phyloP scores from a whole-genome alignment of 139 green algal species.

The Haematococcus lacustris region DNA sequence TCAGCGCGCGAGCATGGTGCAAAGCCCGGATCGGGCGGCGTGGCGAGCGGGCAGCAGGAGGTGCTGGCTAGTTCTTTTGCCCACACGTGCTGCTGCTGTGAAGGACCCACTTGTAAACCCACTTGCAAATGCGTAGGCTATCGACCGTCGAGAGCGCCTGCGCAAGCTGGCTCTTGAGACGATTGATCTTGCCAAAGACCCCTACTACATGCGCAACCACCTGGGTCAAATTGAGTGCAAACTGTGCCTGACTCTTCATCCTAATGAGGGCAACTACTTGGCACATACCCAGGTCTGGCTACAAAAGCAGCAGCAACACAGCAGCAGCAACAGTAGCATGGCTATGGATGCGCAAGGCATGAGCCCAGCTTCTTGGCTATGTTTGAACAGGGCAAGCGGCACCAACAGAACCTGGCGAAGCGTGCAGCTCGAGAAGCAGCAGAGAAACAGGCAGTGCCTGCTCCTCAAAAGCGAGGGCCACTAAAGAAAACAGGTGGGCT shows the following conservation, averaged over 20 bases:
- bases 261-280: slow-evolving; percentile 98
- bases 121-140: slow-evolving; percentile 45
- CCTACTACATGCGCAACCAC: slow-evolving; percentile 99
- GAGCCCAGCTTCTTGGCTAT: too few relatives aligned
- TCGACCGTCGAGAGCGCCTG: slow-evolving; percentile 89
- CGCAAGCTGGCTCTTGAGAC: slow-evolving; percentile 95
- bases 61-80: slow-evolving; percentile 19
- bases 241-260: slow-evolving; percentile 97
- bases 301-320: not conserved
- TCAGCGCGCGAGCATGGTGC: slow-evolving; percentile 77
- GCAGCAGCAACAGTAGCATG: too few relatives aligned
- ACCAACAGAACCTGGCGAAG: slow-evolving; percentile 99
- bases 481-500: slow-evolving; percentile 68
- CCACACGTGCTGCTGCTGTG: not conserved
- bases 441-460: slow-evolving; percentile 69
- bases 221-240: slow-evolving; percentile 96
- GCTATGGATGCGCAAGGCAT: too few relatives aligned
- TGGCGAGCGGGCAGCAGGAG: slow-evolving; percentile 70
- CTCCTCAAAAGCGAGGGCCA: slow-evolving; percentile 50
- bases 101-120: not conserved
- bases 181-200: slow-evolving; percentile 96
- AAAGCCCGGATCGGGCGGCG: slow-evolving; percentile 77
- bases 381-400: slow-evolving; percentile 75
- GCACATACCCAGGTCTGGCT: slow-evolving; percentile 87
- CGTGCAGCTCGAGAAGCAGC: slow-evolving; percentile 87